phyloP scores from a whole-genome alignment of 1,284 basidiomycete species.

The Cutaneotrichosporon dermatis region DNA sequence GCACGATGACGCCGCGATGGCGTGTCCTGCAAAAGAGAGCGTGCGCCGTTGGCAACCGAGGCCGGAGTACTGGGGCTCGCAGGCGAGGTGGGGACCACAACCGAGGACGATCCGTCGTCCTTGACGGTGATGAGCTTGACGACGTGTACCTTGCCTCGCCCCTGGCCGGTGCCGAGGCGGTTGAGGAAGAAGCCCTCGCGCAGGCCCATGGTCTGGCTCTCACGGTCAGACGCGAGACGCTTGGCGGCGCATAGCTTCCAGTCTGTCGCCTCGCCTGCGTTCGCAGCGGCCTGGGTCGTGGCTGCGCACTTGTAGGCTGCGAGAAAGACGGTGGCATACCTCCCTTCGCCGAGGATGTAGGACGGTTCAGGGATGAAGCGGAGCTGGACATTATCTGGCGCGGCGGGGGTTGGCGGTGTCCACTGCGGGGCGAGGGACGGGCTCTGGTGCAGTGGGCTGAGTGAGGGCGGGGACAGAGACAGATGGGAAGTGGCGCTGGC shows the following conservation, averaged over 20 bases:
- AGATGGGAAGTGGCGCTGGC: background rate
- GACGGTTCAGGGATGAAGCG: slow-evolving; percentile 36
- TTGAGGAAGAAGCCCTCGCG: slow-evolving; percentile 52
- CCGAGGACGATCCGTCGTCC: slow-evolving; percentile 26
- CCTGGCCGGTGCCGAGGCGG: slow-evolving; percentile 28
- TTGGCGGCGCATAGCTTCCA: slow-evolving; percentile 52
- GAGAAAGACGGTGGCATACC: slow-evolving; percentile 51
- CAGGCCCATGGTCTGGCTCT: slow-evolving; percentile 50
- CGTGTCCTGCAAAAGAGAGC: background rate
- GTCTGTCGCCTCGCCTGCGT: background rate
- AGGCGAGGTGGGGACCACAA: background rate
- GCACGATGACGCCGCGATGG: slow-evolving; percentile 9
- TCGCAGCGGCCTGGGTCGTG: background rate
- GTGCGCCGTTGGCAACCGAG: background rate
- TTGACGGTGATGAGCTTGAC: slow-evolving; percentile 44
- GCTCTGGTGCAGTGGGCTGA: slow-evolving; percentile 41
- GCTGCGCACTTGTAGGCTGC: slow-evolving; percentile 27
- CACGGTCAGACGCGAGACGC: slow-evolving; percentile 47
- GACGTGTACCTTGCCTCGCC: slow-evolving; percentile 32
- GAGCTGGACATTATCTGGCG: slow-evolving; percentile 32
- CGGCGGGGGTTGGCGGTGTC: slow-evolving; percentile 33
- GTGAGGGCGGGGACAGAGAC: slow-evolving; percentile 2
- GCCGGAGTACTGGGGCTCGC: background rate
- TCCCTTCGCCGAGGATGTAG: slow-evolving; percentile 50
- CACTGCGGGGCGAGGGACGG: slow-evolving; percentile 32